A percentile compares a stretch with the other conserved stretches of the same genome.
Evolutionary conservation across 208 protist genomes (phyloP).

Genomic region (Acanthamoeba lenticulata): DNA sequence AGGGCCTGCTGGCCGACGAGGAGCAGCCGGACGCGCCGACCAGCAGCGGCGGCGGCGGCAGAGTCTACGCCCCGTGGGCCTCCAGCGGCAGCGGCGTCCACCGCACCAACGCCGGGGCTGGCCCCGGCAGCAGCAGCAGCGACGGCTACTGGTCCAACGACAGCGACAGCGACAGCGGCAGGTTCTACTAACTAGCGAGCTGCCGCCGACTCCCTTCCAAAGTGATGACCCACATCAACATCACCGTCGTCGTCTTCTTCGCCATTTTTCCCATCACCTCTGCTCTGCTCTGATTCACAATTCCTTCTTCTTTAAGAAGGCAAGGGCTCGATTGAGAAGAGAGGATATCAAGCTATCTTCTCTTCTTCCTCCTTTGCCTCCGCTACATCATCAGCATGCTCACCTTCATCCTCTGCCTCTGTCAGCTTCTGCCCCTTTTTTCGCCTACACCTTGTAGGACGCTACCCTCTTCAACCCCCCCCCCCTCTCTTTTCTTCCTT

Average conservation of each 20-base stretch:
- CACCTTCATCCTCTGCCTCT: background rate
- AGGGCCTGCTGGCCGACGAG: background rate
- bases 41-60: background rate
- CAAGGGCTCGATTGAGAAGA: too few relatives aligned
- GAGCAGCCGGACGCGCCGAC: background rate
- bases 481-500: background rate
- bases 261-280: background rate
- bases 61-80: conserved; percentile 1
- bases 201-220: background rate
- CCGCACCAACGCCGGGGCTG: background rate
- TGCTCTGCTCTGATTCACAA: background rate
- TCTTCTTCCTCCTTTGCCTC: background rate
- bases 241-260: background rate
- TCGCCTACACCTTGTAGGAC: background rate
- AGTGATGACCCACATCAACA: background rate
- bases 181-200: background rate
- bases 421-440: background rate
- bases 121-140: background rate
- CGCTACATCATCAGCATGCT: too few relatives aligned
- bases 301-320: background rate
- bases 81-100: background rate
- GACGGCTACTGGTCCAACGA: conserved; percentile 9
- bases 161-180: conserved; percentile 41
- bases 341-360: background rate
- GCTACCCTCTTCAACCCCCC: background rate